Percentiles rank a stretch among this genome's conserved stretches.
Evolutionary conservation across 805 yeast genomes (phyloP).

Genomic region (Saccharomycodes ludwigii): DNA sequence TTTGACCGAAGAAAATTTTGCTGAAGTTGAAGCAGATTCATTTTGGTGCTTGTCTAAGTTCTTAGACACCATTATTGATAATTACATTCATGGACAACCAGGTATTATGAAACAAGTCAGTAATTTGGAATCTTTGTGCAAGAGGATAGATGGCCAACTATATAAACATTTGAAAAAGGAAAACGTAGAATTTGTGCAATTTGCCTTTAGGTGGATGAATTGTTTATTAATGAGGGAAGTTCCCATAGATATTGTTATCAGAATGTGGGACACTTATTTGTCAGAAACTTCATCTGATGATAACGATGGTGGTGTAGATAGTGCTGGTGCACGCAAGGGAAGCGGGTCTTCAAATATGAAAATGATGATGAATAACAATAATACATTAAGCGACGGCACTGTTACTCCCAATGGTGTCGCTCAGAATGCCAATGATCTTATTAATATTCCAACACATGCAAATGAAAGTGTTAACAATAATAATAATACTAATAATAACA

Average conservation of each 20-base stretch:
- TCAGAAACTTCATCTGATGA: constrained; percentile 44
- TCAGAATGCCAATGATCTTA: too few species aligned
- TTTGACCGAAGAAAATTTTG: constrained; percentile 46
- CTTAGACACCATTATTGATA: constrained; percentile 90
- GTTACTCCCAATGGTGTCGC: too few species aligned
- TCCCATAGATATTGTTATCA: constrained; percentile 58
- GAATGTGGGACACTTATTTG: constrained; percentile 97
- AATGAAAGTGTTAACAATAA: constrained; percentile 24
- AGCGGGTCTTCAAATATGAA: background rate
- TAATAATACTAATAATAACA: background rate
- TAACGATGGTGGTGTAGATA: background rate
- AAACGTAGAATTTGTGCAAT: constrained; percentile 89
- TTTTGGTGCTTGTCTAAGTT: constrained; percentile 93
- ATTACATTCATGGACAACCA: constrained; percentile 95
- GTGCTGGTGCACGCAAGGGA: background rate
- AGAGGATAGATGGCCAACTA: constrained; percentile 65
- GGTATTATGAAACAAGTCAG: constrained; percentile 88
- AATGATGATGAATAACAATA: background rate
- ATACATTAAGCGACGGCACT: constrained; percentile 1
- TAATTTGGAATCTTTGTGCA: constrained; percentile 63
- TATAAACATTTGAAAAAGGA: constrained; percentile 66
- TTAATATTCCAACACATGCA: background rate
- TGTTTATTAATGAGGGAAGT: constrained; percentile 92
- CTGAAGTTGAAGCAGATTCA: constrained; percentile 83
- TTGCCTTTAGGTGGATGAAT: constrained; percentile 97